Base-by-base conservation (phyloP, 208 protist genomes). In the Trypanosoma rangeli region DNA sequence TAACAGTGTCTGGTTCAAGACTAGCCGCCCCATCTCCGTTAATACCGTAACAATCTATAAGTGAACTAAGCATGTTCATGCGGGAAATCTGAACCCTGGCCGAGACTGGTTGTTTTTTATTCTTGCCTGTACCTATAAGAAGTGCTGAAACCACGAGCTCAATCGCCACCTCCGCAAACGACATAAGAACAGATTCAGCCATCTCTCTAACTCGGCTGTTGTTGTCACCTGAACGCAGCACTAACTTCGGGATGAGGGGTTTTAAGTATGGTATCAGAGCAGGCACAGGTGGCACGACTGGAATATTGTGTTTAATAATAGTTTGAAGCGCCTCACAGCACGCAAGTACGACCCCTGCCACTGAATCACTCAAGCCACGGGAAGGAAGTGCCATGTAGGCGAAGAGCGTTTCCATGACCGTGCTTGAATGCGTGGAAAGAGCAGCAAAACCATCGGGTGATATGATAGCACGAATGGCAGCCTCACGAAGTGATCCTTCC, bases 21-120 rank as follows among this genome's bases (percentile, higher is more conserved):
- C 85, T 65, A 1, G 52, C 24, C 24, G 69, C 28, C 22, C 73
- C 16, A 3, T 24, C 62, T n/a, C 55, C 29, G 37, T 57, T n/a
- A 29, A 93, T 71, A 28, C 89, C 90, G 58, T 87, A 90, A 31
- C 80, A 72, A 37, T 93, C 84, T 29, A 97, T 76, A 53, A 97
- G 85, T 39, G 70, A 79, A 52, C 54, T 77, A n/a, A 97, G 64
- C 24, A 95, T 55, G 37, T 89, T 79, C 49, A 95, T 78, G 50
- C 89, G 84, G 18, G 79, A 76, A 26, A 92, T 53, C 57, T 93
- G 86, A 22, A 83, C 78, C 24, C 74, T 82, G 42, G 74, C 73
- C 68, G 81, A 80, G 5, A 71, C 67, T 29, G 83, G 74, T 68
- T 86, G 87, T 42, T 94, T 92, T 61, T 79, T 77, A 50, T 62